Evolutionary conservation across 2,329 filamentous ascomycete species (phyloP), one percentile per base, ranked within the genome.

Genomic region (Fusarium chuoi): DNA sequence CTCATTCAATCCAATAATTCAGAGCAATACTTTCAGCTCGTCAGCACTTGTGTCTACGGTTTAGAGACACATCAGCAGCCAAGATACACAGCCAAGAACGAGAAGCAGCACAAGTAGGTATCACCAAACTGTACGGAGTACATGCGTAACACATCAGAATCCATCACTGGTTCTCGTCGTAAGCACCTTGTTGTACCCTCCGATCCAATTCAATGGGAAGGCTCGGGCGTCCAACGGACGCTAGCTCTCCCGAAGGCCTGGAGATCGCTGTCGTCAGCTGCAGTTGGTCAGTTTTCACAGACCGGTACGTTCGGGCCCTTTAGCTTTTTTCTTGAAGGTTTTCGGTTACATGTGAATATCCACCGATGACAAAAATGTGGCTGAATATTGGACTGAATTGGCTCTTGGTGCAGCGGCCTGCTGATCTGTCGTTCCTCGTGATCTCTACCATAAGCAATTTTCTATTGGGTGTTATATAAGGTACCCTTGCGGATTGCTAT

Each of bases 271-370:
- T 44, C 41, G 11, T 41, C 36, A 55, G 35, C 51, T 55, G 51
- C 8, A 41, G 35, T 55, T 55, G 51, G 35, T 41, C 51, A 41
- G 24, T 41, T 41, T 41, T 41, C 35, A 38, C 51, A 55, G 24
- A 55, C 51, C 58, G 56, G 58, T 55, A 28, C 51, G 46, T 26
- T 62, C 60, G 72, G 72, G 52, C 68, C 38, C 30, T 55, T 18
- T 26, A 20, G n/a, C 15, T 36, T 62, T 42, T 26, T 36, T 22
- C 13, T 48, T 48, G 26, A 12, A 52, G 26, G 33, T 52, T 36
- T 71, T 77, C 76, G 75, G 76, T 78, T 77, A 67, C 76, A 78
- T 78, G 76, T 78, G 76, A 78, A 78, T 71, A 57, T 58, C n/a
- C 46, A 35, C 45, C 48, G 55, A 39, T 48, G 38, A 42, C 42